Evolutionary conservation across 2,329 filamentous ascomycete genomes (phyloP).

Genomic region (Xylariaceae sp.): DNA sequence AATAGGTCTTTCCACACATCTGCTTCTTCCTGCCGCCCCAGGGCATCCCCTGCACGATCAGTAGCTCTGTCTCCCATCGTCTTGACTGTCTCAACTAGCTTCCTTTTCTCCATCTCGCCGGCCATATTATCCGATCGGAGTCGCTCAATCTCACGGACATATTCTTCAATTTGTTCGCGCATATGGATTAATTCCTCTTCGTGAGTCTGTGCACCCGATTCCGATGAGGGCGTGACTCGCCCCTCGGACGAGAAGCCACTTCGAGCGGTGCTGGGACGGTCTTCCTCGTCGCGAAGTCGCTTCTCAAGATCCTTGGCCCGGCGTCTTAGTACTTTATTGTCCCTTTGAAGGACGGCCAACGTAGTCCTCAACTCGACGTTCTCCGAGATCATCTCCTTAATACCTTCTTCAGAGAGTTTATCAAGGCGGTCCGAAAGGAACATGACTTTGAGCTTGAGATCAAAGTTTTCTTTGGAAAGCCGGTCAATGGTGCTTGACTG

Average conservation of each 20-base stretch:
- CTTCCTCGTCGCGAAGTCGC: conserved; percentile 58
- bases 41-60: conserved; percentile 40
- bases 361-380: conserved; percentile 94
- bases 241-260: conserved; percentile 54
- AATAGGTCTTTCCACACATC: conserved; percentile 95
- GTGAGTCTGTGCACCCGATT: conserved; percentile 59
- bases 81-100: conserved; percentile 73
- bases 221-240: conserved; percentile 49
- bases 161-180: conserved; percentile 78
- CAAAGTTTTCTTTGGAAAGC: conserved; percentile 96
- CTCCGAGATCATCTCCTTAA: conserved; percentile 97
- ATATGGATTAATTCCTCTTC: conserved; percentile 84
- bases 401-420: conserved; percentile 88
- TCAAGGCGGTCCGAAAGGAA: conserved; percentile 91
- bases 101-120: conserved; percentile 79
- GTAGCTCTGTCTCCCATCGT: conserved; percentile 43
- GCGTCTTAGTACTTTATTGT: conserved; percentile 76
- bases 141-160: conserved; percentile 76
- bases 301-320: conserved; percentile 84
- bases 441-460: conserved; percentile 94
- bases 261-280: conserved; percentile 54
- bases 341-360: conserved; percentile 80
- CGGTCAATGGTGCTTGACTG: conserved; percentile 96
- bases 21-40: conserved; percentile 56
- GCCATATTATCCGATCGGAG: conserved; percentile 70